These are phyloP conservation scores for Calocera viscosa DNA, from an alignment of 768 basidiomycete species.

Conservation along the genomic window DNA sequence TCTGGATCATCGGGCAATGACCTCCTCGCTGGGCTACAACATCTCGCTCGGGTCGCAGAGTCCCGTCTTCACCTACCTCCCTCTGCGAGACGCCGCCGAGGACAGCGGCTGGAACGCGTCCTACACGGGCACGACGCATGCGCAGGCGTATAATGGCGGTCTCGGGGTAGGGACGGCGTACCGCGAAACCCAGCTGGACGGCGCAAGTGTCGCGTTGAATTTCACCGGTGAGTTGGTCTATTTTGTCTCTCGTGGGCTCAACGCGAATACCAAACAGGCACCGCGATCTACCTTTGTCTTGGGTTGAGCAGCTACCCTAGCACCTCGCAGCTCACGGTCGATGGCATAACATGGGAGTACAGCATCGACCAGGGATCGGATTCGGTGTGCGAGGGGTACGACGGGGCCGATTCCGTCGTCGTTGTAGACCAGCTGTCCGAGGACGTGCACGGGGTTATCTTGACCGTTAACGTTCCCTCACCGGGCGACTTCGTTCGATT, in stretches of 20 bases:
- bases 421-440: not conserved
- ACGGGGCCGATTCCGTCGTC: not conserved
- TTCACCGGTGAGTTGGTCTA: not conserved
- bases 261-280: not conserved
- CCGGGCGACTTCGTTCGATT: not conserved
- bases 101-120: not conserved
- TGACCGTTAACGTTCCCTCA: not conserved
- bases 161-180: not conserved
- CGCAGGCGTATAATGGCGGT: not conserved
- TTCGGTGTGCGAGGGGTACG: not conserved
- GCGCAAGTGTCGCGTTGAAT: not conserved
- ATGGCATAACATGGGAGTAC: not conserved
- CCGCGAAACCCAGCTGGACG: not conserved
- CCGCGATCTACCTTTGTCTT: not conserved
- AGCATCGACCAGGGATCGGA: not conserved
- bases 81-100: not conserved
- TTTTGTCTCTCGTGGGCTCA: not conserved
- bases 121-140: not conserved
- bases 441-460: not conserved
- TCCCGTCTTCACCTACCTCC: not conserved
- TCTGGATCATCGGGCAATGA: not conserved
- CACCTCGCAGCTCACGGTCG: not conserved
- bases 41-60: not conserved
- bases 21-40: not conserved
- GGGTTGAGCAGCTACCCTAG: not conserved